Evolutionary conservation across 2,329 filamentous ascomycete genomes (phyloP).

Genomic region (Epichloe sibirici): DNA sequence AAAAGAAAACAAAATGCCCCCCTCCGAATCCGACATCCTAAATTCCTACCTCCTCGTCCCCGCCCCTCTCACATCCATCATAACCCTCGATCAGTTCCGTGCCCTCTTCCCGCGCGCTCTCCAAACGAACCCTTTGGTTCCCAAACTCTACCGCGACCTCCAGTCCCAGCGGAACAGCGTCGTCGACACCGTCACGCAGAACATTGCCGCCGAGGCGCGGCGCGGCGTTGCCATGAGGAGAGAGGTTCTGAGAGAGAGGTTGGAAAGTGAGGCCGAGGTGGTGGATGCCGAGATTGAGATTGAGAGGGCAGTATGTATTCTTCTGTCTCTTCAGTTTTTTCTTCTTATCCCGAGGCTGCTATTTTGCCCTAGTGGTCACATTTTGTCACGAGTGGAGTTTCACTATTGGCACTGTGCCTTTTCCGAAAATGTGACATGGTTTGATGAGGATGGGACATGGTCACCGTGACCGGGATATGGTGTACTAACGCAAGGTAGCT

Average conservation of each 20-base stretch:
- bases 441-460: too few relatives aligned
- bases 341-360: not conserved
- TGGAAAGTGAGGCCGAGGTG: conserved; percentile 37
- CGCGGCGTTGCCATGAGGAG: conserved; percentile 46
- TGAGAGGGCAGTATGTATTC: conserved; percentile 37
- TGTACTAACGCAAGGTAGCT: conserved; percentile 31
- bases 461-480: not conserved
- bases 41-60: conserved; percentile 68
- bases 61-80: conserved; percentile 58
- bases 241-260: conserved; percentile 41
- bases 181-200: conserved; percentile 53
- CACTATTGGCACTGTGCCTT: too few relatives aligned
- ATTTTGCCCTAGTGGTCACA: too few relatives aligned
- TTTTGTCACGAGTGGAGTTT: too few relatives aligned
- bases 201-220: conserved; percentile 53
- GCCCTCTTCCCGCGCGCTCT: conserved; percentile 60
- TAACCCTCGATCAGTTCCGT: conserved; percentile 64
- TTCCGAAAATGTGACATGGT: too few relatives aligned
- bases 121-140: conserved; percentile 54
- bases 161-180: conserved; percentile 60
- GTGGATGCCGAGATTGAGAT: conserved; percentile 53
- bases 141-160: conserved; percentile 64
- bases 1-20: conserved; percentile 27
- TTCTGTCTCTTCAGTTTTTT: not conserved
- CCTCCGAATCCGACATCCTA: conserved; percentile 63